Percentiles rank a stretch among this genome's conserved stretches.
Evolutionary conservation across 108 stramenopile genomes (phyloP).

Genomic region (Nitzschia sp.): DNA sequence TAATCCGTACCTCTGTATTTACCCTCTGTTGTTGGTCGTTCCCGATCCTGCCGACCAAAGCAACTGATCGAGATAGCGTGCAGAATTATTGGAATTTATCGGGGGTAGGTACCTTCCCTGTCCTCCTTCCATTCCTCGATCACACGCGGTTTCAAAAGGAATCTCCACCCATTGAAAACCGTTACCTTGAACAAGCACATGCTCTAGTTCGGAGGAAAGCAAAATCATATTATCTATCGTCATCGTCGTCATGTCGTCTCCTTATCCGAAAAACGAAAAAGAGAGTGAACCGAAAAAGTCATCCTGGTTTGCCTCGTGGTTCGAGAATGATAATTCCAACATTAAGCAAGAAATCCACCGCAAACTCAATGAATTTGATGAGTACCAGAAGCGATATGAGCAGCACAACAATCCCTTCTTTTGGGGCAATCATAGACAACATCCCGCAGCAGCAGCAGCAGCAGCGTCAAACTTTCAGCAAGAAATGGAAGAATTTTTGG

Average conservation of each 20-base stretch:
- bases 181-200: no score
- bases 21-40: no score
- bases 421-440: background rate
- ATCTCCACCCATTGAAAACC: no score
- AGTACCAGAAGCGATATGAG: background rate
- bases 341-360: conserved; percentile 14
- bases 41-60: no score
- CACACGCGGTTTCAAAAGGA: no score
- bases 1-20: no score
- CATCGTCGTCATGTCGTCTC: background rate
- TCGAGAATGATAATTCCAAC: conserved; percentile 18
- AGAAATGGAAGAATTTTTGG: conserved; percentile 8
- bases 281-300: background rate
- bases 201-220: no score
- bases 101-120: no score
- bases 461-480: background rate
- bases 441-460: background rate
- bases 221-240: no score
- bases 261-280: background rate
- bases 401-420: background rate
- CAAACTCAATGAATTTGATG: conserved; percentile 1
- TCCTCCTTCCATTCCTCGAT: no score
- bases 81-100: no score
- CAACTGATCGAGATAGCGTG: no score
- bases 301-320: conserved; percentile 13